These are phyloP conservation scores for Neurospora sp. DNA, from an alignment of 495 filamentous ascomycete genomes.

Conservation along the genomic window DNA sequence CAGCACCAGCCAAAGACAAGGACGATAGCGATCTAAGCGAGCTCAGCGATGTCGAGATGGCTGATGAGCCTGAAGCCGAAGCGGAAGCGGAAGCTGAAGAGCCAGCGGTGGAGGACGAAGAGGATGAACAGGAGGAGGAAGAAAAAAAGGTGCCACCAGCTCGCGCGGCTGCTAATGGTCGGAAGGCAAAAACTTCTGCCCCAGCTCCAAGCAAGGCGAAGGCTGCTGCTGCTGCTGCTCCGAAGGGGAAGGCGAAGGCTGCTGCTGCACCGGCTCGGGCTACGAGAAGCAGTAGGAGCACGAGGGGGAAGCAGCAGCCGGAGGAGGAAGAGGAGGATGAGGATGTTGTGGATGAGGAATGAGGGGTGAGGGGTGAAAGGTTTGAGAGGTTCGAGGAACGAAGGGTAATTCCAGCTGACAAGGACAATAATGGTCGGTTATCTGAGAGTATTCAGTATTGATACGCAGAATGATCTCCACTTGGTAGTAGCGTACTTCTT, in stretches of 20 bases:
- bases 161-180: conserved; percentile 8
- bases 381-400: not conserved
- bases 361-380: not conserved
- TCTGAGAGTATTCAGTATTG: not conserved
- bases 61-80: not conserved
- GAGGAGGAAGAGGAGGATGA: not conserved
- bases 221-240: not conserved
- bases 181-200: conserved; percentile 5
- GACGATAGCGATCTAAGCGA: not conserved
- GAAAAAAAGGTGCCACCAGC: not conserved
- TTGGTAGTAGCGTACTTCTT: not conserved
- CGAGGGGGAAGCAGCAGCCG: not conserved
- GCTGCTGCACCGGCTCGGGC: conserved; percentile 1
- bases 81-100: conserved; percentile 1
- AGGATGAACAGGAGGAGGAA: not conserved
- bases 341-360: not conserved
- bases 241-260: conserved; percentile 1
- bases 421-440: not conserved
- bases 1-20: not conserved
- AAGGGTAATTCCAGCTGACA: too few species aligned
- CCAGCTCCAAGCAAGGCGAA: conserved; percentile 3
- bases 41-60: not conserved
- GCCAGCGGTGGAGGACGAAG: not conserved
- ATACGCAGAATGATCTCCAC: not conserved
- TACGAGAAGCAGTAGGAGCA: conserved; percentile 6